phyloP scores from a whole-genome alignment of 2,329 filamentous ascomycete species.

The Rutstroemia sydowiana region DNA sequence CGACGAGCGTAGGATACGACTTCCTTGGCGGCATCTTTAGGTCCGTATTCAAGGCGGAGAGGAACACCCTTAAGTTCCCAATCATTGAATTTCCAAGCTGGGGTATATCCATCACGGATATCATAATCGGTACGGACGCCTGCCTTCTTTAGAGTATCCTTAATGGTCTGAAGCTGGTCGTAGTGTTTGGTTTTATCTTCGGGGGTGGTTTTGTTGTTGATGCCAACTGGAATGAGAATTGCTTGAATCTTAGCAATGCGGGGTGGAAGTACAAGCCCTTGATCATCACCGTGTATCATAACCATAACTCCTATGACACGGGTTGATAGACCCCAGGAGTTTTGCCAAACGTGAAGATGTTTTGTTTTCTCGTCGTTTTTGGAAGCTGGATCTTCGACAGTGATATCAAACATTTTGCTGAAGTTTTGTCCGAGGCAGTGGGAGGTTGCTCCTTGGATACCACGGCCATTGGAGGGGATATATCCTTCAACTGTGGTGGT shows the following conservation, averaged over 20 bases:
- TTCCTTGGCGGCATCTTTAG: slow-evolving; percentile 81
- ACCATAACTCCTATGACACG: slow-evolving; percentile 98
- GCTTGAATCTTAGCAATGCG: slow-evolving; percentile 80
- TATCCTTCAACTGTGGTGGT: slow-evolving; percentile 96
- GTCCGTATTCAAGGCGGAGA: slow-evolving; percentile 88
- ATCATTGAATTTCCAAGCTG: slow-evolving; percentile 98
- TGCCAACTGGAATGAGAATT: slow-evolving; percentile 84
- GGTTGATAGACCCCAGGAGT: slow-evolving; percentile 97
- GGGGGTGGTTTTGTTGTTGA: slow-evolving; percentile 78
- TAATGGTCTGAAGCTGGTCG: slow-evolving; percentile 66
- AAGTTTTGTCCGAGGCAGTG: slow-evolving; percentile 94
- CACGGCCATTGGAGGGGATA: slow-evolving; percentile 89
- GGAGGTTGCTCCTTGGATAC: slow-evolving; percentile 93
- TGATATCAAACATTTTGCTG: slow-evolving; percentile 98
- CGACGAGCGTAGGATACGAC: slow-evolving; percentile 82
- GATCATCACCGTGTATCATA: slow-evolving; percentile 95
- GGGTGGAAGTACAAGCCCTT: slow-evolving; percentile 87
- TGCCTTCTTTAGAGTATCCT: slow-evolving; percentile 59
- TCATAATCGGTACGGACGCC: slow-evolving; percentile 77
- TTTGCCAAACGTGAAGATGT: slow-evolving; percentile 90
- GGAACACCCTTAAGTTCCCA: slow-evolving; percentile 97
- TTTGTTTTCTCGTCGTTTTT: slow-evolving; percentile 67
- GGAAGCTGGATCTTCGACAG: slow-evolving; percentile 78
- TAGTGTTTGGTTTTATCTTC: slow-evolving; percentile 73
- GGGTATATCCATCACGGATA: slow-evolving; percentile 80